Conservation (phyloP, 345 rosid genomes). For the Bruguiera gymnorhiza region DNA sequence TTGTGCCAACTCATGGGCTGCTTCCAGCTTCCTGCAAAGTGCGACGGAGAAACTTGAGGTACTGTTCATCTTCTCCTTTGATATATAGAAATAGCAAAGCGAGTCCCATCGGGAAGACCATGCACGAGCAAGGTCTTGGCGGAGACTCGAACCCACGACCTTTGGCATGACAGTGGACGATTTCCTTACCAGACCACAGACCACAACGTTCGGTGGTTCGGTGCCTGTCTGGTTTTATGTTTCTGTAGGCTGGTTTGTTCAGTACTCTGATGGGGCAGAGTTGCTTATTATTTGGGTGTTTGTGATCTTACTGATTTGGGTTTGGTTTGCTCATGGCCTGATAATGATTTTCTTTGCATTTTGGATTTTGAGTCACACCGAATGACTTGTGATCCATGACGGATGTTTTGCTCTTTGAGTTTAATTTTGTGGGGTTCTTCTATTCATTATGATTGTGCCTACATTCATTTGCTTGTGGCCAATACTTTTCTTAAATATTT, state of each 20-base stretch:
- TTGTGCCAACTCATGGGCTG: conserved; percentile 38
- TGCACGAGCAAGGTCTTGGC: too few species aligned
- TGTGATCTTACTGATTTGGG: not conserved
- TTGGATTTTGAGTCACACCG: not conserved
- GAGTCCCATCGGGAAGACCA: too few species aligned
- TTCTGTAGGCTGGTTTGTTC: not conserved
- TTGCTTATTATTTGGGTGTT: not conserved
- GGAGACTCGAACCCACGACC: too few species aligned
- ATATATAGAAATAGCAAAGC: too few species aligned
- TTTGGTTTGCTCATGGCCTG: not conserved
- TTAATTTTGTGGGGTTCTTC: not conserved
- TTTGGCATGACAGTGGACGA: too few species aligned
- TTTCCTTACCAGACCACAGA: too few species aligned
- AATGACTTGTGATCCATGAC: not conserved
- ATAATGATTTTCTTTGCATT: not conserved
- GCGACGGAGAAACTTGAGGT: conserved; percentile 67
- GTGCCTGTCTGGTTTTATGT: not conserved
- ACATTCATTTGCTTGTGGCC: too few species aligned
- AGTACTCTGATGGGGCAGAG: not conserved
- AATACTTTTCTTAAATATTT: too few species aligned
- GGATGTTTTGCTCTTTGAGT: not conserved
- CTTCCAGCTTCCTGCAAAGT: conserved; percentile 69
- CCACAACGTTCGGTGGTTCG: not conserved
- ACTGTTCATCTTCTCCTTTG: not conserved
- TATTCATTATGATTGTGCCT: too few species aligned